A percentile compares a stretch with the other conserved stretches of the same genome.
Evolutionary conservation across 306 rosid genomes (phyloP).

Genomic region (Benincasa hispida): DNA sequence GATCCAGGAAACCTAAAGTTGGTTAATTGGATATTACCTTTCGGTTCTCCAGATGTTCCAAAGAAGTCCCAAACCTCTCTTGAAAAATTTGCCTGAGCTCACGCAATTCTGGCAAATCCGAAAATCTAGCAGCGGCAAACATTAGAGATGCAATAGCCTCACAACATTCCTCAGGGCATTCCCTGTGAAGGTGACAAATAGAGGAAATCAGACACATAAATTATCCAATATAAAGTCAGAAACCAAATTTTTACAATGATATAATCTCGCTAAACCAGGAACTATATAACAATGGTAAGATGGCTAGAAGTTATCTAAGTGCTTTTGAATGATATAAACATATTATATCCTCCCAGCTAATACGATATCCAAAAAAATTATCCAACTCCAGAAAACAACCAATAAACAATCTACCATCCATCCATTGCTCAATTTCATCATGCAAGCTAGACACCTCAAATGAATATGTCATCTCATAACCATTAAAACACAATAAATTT

Average conservation of each 20-base stretch:
- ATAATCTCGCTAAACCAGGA: not conserved
- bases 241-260: not conserved
- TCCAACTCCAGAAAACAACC: not conserved
- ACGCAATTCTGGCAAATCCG: conserved; percentile 93
- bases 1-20: not conserved
- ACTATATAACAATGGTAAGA: not conserved
- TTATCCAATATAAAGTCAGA: not conserved
- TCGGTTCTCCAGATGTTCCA: conserved; percentile 53
- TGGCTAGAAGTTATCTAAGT: not conserved
- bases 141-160: conserved; percentile 69
- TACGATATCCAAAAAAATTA: not conserved
- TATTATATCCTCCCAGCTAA: not conserved
- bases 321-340: not conserved
- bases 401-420: not conserved
- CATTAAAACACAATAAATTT: not conserved
- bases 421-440: not conserved
- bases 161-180: conserved; percentile 88
- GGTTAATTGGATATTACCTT: conserved; percentile 27
- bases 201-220: not conserved
- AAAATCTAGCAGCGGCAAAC: conserved; percentile 88
- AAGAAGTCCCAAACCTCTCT: conserved; percentile 53
- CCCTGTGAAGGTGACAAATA: conserved; percentile 28
- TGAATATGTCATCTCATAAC: not conserved
- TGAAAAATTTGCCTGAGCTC: conserved; percentile 74
- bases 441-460: not conserved